Evolutionary conservation across 2,329 filamentous ascomycete species (phyloP).

Genomic region (Atkinsonella texensis): DNA sequence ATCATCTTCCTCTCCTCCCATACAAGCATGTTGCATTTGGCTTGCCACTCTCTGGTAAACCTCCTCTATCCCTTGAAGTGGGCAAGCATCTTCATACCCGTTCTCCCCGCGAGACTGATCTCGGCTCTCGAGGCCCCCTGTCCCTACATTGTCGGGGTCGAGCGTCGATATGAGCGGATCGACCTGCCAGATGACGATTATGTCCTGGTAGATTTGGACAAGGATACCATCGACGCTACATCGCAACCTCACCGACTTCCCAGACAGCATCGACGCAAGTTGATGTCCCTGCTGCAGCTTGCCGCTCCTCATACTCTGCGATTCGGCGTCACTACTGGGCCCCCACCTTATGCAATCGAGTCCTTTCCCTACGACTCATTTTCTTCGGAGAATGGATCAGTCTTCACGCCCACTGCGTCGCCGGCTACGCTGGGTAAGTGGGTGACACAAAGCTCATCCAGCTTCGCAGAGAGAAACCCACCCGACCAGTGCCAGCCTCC

Average conservation of each 20-base stretch:
- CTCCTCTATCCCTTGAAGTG: conserved; percentile 85
- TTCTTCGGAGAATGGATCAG: conserved; percentile 68
- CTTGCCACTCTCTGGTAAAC: conserved; percentile 74
- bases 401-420: conserved; percentile 63
- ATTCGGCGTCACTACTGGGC: conserved; percentile 76
- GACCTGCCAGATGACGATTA: conserved; percentile 91
- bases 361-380: conserved; percentile 86
- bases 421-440: conserved; percentile 70
- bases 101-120: conserved; percentile 76
- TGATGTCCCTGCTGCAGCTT: conserved; percentile 75
- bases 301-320: conserved; percentile 83
- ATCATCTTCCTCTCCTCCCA: conserved; percentile 96
- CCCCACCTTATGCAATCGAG: conserved; percentile 86
- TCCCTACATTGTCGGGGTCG: conserved; percentile 93
- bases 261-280: conserved; percentile 78
- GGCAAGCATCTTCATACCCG: conserved; percentile 87
- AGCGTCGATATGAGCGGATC: conserved; percentile 76
- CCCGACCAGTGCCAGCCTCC: conserved; percentile 42
- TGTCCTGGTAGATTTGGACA: conserved; percentile 86
- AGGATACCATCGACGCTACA: conserved; percentile 80
- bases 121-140: conserved; percentile 90
- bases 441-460: conserved; percentile 78
- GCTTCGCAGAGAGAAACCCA: conserved; percentile 61
- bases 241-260: conserved; percentile 67
- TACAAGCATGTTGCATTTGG: conserved; percentile 89